phyloP scores from a whole-genome alignment of 352 stramenopile genomes.

The Globisporangium middletonii region DNA sequence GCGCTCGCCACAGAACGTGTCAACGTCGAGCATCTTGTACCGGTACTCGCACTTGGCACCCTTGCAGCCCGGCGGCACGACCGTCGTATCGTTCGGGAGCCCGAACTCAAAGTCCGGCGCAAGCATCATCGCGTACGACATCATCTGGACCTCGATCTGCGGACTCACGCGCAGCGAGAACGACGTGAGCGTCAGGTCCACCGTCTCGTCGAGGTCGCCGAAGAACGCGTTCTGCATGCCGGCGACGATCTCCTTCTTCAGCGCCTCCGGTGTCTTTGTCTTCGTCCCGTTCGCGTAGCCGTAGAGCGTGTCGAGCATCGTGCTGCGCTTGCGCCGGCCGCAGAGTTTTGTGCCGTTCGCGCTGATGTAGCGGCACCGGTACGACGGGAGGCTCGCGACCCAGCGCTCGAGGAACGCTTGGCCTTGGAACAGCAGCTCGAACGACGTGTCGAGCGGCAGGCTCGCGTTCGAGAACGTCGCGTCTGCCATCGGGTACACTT shows the following conservation, averaged over 20 bases:
- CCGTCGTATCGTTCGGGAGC: constrained; percentile 3
- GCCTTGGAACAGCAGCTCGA: constrained; percentile 26
- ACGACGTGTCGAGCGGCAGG: constrained; percentile 13
- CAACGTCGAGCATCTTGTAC: constrained; percentile 8
- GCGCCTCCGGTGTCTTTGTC: constrained; percentile 1
- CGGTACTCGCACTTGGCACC: constrained; percentile 10
- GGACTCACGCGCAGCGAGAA: constrained; percentile 9
- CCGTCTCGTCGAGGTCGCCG: constrained; percentile 5
- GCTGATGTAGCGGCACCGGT: constrained; percentile 9
- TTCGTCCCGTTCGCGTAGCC: constrained; percentile 19
- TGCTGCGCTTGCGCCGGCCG: not conserved
- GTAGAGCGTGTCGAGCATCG: constrained; percentile 12
- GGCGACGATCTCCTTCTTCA: constrained; percentile 8
- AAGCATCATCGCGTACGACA: constrained; percentile 10
- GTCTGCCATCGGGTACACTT: constrained; percentile 16
- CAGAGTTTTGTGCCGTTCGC: not conserved
- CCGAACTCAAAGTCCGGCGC: constrained; percentile 11
- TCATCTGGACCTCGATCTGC: constrained; percentile 12
- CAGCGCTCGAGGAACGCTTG: constrained; percentile 18
- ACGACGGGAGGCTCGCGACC: constrained; percentile 6
- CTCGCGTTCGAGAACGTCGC: not conserved
- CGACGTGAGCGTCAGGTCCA: not conserved
- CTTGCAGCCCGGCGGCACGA: constrained; percentile 3
- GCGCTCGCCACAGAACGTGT: constrained; percentile 10
- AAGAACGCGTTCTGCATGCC: constrained; percentile 11